A percentile compares a stretch with the other conserved stretches of the same genome.
Conservation (phyloP, 371 early-diverging fungal species). For the Blakeslea trispora region DNA sequence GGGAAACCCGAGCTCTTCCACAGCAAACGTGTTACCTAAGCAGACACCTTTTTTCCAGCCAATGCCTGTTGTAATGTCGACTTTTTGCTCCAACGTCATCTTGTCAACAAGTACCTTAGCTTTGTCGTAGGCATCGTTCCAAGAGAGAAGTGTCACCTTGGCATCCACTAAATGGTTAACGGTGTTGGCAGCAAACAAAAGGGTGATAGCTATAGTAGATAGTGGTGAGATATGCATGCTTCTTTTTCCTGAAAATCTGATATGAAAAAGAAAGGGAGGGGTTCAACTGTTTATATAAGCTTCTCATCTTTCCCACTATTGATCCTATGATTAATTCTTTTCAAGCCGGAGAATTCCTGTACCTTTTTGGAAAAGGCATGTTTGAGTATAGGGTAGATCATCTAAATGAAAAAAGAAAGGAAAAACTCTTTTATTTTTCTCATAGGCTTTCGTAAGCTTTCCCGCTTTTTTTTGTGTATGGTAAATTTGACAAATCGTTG, state of each 20-base stretch:
- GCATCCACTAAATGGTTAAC: conserved; percentile 4
- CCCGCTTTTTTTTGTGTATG: too few species aligned
- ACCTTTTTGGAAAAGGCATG: too few species aligned
- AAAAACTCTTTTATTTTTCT: too few species aligned
- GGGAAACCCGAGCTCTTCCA: conserved; percentile 47
- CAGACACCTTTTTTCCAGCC: conserved; percentile 41
- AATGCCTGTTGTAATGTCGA: conserved; percentile 47
- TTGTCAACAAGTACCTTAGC: conserved; percentile 30
- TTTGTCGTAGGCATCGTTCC: conserved; percentile 41
- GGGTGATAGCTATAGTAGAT: conserved; percentile 13
- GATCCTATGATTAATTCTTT: too few species aligned
- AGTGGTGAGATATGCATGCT: conserved; percentile 20
- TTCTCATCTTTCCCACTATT: too few species aligned
- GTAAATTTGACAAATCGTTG: too few species aligned
- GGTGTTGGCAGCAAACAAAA: conserved; percentile 1
- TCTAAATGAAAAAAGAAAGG: too few species aligned
- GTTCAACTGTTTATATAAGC: too few species aligned
- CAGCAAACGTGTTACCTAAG: conserved; percentile 51
- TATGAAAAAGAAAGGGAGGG: too few species aligned
- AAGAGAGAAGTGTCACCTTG: conserved; percentile 17
- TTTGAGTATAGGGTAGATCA: too few species aligned
- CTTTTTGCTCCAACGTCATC: conserved; percentile 43
- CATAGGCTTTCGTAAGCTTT: too few species aligned
- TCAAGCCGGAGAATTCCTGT: too few species aligned
- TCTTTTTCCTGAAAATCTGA: neutral